Conservation (phyloP, 495 filamentous ascomycete genomes). For the Coniosporium apollinis region DNA sequence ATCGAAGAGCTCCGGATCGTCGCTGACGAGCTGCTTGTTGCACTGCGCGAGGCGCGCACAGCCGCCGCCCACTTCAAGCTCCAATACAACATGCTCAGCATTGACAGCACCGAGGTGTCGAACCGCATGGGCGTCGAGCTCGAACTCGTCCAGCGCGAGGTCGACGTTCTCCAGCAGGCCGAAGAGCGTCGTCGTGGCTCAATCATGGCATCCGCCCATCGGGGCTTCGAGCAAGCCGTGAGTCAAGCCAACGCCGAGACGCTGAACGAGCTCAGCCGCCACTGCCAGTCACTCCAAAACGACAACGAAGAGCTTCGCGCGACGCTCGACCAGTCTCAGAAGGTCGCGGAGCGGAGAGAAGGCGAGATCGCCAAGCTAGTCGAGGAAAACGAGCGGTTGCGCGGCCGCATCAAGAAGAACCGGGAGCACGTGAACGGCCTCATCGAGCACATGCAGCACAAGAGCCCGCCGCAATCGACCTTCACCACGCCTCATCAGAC, state of each 20-base stretch:
- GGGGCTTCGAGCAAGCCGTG: conserved; percentile 20
- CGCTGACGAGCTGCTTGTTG: conserved; percentile 33
- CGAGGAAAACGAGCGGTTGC: conserved; percentile 59
- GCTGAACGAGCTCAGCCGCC: conserved; percentile 22
- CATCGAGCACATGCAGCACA: conserved; percentile 29
- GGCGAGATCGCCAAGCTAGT: conserved; percentile 46
- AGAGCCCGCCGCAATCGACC: conserved; percentile 12
- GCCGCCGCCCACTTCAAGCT: conserved; percentile 82
- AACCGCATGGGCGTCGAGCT: conserved; percentile 86
- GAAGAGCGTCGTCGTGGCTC: conserved; percentile 14
- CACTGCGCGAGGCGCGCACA: conserved; percentile 51
- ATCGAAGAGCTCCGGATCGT: conserved; percentile 42
- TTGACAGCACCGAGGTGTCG: conserved; percentile 71
- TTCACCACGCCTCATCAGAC: conserved; percentile 15
- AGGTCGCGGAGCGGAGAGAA: conserved; percentile 47
- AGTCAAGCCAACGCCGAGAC: conserved; percentile 13
- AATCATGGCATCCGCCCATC: conserved; percentile 27
- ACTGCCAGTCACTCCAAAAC: conserved; percentile 42
- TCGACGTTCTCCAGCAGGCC: conserved; percentile 59
- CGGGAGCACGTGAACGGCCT: conserved; percentile 63
- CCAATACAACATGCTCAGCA: conserved; percentile 71
- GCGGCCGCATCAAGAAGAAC: conserved; percentile 74
- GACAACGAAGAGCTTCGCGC: conserved; percentile 47
- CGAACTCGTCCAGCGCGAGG: conserved; percentile 78
- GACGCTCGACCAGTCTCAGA: conserved; percentile 54